Evolutionary conservation across 805 yeast genomes (phyloP).

Genomic region (Hanseniaspora occidentalis): DNA sequence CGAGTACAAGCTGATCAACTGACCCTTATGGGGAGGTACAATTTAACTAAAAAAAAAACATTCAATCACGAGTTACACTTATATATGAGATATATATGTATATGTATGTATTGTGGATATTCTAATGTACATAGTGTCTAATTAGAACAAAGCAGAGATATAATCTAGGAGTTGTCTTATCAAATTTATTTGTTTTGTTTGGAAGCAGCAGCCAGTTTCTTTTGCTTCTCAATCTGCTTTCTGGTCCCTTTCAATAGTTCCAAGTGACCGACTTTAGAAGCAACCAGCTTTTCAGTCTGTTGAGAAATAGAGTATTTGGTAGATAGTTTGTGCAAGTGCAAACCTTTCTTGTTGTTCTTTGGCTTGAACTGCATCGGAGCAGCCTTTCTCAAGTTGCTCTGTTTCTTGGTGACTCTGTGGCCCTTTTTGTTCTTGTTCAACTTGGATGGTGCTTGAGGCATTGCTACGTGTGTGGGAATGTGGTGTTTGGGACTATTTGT

Average conservation of each 20-base stretch:
- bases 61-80: not conserved
- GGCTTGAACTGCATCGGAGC: conserved; percentile 68
- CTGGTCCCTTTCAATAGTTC: conserved; percentile 86
- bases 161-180: not conserved
- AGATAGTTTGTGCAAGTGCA: conserved; percentile 40
- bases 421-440: conserved; percentile 31
- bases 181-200: not conserved
- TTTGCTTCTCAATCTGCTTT: conserved; percentile 58
- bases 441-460: conserved; percentile 70
- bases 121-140: not conserved
- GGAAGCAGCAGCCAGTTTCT: conserved; percentile 15
- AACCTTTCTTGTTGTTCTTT: conserved; percentile 34
- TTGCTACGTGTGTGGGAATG: conserved; percentile 17
- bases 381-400: conserved; percentile 49
- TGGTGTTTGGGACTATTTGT: not conserved
- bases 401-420: conserved; percentile 43
- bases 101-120: not conserved
- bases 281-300: conserved; percentile 71
- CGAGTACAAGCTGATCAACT: conserved; percentile 6
- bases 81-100: not conserved
- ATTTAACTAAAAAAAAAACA: not conserved
- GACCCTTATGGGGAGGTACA: not conserved
- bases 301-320: conserved; percentile 38
- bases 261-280: conserved; percentile 87
- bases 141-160: not conserved